These are phyloP conservation scores for Alternaria consortialis DNA, from an alignment of 2,329 filamentous ascomycete species.

Conservation along the genomic window DNA sequence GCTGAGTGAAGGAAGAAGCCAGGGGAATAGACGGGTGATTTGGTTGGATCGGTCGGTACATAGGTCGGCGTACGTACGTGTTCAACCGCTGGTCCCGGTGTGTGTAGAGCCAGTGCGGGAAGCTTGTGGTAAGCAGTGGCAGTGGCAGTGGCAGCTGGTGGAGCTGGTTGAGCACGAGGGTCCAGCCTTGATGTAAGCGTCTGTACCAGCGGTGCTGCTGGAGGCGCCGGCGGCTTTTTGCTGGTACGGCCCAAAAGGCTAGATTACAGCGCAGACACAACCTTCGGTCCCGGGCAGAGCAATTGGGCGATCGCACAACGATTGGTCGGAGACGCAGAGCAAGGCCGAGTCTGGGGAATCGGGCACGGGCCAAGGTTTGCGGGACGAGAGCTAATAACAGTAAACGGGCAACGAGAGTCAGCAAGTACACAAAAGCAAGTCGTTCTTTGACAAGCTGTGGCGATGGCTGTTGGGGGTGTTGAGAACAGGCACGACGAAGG, in stretches of 20 bases:
- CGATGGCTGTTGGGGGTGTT: constrained; percentile 13
- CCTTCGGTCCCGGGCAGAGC: constrained; percentile 35
- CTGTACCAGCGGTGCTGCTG: constrained; percentile 24
- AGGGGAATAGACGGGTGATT: constrained; percentile 17
- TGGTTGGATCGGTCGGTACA: constrained; percentile 24
- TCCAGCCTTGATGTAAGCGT: constrained; percentile 28
- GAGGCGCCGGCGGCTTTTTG: constrained; percentile 29
- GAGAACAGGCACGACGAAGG: constrained; percentile 21
- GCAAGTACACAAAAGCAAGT: constrained; percentile 15
- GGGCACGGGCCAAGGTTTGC: constrained; percentile 26
- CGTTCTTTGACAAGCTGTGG: constrained; percentile 23
- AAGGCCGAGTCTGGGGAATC: constrained; percentile 23
- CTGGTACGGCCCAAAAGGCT: constrained; percentile 30
- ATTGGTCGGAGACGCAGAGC: constrained; percentile 33
- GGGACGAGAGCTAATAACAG: constrained; percentile 12
- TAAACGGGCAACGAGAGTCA: constrained; percentile 1
- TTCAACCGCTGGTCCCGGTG: constrained; percentile 26
- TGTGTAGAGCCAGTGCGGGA: constrained; percentile 19
- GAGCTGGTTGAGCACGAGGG: constrained; percentile 17
- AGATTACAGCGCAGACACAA: constrained; percentile 41
- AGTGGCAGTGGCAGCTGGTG: constrained; percentile 19
- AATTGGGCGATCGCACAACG: constrained; percentile 36
- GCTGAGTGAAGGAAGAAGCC: constrained; percentile 18
- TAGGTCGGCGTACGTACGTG: constrained; percentile 20
- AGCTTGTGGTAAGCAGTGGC: constrained; percentile 15